phyloP scores from a whole-genome alignment of 1,284 basidiomycete genomes.

The Puccinia horiana region DNA sequence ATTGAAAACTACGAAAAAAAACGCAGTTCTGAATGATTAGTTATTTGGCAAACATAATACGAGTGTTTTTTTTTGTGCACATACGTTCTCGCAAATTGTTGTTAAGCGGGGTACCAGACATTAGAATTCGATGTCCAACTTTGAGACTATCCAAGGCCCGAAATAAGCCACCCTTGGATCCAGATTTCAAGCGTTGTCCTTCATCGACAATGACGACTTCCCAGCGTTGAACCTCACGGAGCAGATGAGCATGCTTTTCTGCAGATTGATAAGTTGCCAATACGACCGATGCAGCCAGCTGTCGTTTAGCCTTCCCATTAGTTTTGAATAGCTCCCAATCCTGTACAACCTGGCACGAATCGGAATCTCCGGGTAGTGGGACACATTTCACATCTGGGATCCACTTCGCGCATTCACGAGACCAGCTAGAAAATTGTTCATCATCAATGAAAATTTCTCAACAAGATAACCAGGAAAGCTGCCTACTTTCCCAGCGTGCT shows the following conservation, averaged over 20 bases:
- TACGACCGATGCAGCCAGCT: constrained; percentile 65
- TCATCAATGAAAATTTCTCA: background rate
- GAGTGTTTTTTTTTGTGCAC: background rate
- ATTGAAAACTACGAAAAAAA: constrained; percentile 41
- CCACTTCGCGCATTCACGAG: constrained; percentile 86
- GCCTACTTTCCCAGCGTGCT: constrained; percentile 81
- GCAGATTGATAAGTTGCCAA: constrained; percentile 79
- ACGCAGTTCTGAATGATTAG: background rate
- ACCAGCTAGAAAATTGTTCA: constrained; percentile 58
- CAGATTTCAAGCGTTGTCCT: constrained; percentile 68
- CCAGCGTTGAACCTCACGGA: constrained; percentile 82
- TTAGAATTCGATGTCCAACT: constrained; percentile 77
- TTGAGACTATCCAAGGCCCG: constrained; percentile 77
- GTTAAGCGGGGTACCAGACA: constrained; percentile 96
- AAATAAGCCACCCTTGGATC: constrained; percentile 76
- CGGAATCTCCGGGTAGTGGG: constrained; percentile 71
- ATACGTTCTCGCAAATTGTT: constrained; percentile 82
- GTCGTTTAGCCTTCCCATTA: constrained; percentile 56
- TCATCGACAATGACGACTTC: constrained; percentile 89
- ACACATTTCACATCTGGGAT: constrained; percentile 69
- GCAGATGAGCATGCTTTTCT: constrained; percentile 67
- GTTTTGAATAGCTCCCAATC: constrained; percentile 77
- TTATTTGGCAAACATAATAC: background rate
- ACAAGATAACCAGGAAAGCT: constrained; percentile 55
- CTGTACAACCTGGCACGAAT: constrained; percentile 74